phyloP scores from a whole-genome alignment of 306 rosid species.

The Dalbergia oliveri region DNA sequence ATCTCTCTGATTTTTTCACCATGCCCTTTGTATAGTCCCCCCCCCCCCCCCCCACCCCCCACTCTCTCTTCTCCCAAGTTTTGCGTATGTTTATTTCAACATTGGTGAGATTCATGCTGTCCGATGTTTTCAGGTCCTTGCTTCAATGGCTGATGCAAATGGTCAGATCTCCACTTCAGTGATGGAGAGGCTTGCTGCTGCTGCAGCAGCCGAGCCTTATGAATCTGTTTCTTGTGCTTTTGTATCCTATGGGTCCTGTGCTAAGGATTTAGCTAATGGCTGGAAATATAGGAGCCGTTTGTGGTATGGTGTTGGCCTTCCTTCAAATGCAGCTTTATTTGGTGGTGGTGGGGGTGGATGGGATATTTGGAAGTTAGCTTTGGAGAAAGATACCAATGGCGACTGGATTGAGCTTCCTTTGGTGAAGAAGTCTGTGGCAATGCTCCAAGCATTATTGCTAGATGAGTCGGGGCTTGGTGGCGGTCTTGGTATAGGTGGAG shows the following conservation, averaged over 20 bases:
- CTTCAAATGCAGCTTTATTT: conserved; percentile 62
- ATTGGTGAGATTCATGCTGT: conserved; percentile 39
- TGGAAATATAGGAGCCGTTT: conserved; percentile 96
- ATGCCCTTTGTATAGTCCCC: not conserved
- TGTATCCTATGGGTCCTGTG: conserved; percentile 93
- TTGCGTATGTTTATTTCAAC: conserved; percentile 30
- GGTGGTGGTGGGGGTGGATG: conserved; percentile 98
- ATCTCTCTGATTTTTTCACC: not conserved
- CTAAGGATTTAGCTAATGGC: conserved; percentile 84
- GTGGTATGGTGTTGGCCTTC: conserved; percentile 97
- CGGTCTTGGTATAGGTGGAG: conserved; percentile 99
- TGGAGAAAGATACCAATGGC: conserved; percentile 88
- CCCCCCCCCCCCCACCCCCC: not conserved
- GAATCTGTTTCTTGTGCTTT: conserved; percentile 91
- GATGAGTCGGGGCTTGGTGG: conserved; percentile 98
- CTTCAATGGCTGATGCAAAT: conserved; percentile 91
- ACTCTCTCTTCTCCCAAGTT: conserved; percentile 17
- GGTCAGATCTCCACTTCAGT: conserved; percentile 80
- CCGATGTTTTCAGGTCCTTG: conserved; percentile 71
- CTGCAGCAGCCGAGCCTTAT: conserved; percentile 96
- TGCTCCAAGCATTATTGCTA: conserved; percentile 94
- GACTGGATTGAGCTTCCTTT: conserved; percentile 92
- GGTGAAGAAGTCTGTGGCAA: conserved; percentile 87
- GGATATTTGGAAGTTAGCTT: conserved; percentile 79
- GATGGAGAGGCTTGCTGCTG: conserved; percentile 94